Evolutionary conservation across 2,329 filamentous ascomycete species (phyloP), one percentile per base, ranked within the genome.

Genomic region (Boeremia exigua): DNA sequence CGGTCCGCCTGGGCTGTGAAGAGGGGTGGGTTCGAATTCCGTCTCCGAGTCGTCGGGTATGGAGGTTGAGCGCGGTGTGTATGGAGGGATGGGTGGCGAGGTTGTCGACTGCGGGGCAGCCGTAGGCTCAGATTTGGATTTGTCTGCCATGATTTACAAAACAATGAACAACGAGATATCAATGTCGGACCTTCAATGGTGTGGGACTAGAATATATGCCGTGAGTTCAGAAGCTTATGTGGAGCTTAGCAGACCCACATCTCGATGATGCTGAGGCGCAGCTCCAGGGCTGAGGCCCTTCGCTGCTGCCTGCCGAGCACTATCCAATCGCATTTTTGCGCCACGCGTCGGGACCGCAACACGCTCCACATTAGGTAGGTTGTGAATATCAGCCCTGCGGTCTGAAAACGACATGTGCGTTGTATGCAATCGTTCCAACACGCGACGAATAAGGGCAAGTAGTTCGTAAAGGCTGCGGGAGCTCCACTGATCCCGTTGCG

Each of bases 1-100:
- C 1, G 71, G 70, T 10, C 73, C 72, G 19, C 60, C 60, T 6
- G 70, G 70, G 43, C 70, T 73, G 23, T 69, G 62, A 3, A 63
- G 23, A 17, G 72, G 72, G 1, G 72, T 75, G 4, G 69, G 69
- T 19, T 68, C 65, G 17, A 65, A 68, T 0, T 73, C 70, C 3
- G 70, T 61, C 32, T 73, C 69, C 9, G 69, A 73, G 25, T 71
- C 69, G 43, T 75, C 70, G 12, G 67, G 63, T 38, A 71, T 62
- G 7, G 71, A 72, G 17, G 58, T 60, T 7, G 71, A 66, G 30
- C 64, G 66, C 14, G 71, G 68, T 10, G 67, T 73, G 49, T 67
- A 66, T 8, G 59, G 56, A 6, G 56, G 48, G 44, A 61, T 66
- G 6, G 62, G 55, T 29, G 59, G 51, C 10, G 62, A 61, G 29